phyloP scores from a whole-genome alignment of 2,329 filamentous ascomycete species.

The Trichoderma cornu-damae region DNA sequence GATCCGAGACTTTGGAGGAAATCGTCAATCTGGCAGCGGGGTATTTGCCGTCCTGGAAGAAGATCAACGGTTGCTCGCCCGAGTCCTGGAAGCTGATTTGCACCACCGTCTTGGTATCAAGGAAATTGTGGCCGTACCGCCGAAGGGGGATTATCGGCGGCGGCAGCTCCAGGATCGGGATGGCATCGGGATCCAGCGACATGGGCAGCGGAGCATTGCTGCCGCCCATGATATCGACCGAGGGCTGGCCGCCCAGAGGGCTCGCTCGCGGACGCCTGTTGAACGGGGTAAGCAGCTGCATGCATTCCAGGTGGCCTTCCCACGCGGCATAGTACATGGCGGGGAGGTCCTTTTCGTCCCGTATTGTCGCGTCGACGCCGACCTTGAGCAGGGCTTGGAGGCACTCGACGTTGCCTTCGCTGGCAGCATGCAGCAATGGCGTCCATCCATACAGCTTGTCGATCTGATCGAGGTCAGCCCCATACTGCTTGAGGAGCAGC shows the following conservation, averaged over 20 bases:
- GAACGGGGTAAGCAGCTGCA: slow-evolving; percentile 72
- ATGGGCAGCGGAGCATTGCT: slow-evolving; percentile 54
- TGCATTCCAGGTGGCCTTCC: slow-evolving; percentile 94
- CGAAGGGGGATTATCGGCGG: slow-evolving; percentile 93
- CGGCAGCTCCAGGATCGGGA: slow-evolving; percentile 84
- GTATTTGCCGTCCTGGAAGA: slow-evolving; percentile 96
- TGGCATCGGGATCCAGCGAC: slow-evolving; percentile 75
- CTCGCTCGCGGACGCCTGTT: slow-evolving; percentile 42
- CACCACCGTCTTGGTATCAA: slow-evolving; percentile 95
- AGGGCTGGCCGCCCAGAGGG: slow-evolving; percentile 41
- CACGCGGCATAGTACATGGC: slow-evolving; percentile 98
- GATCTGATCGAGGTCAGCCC: slow-evolving; percentile 82
- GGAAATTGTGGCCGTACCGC: slow-evolving; percentile 95
- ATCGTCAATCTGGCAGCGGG: slow-evolving; percentile 92
- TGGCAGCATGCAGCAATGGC: slow-evolving; percentile 90
- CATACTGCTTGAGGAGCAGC: slow-evolving; percentile 74
- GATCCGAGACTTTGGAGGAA: slow-evolving; percentile 89
- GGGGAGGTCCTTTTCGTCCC: slow-evolving; percentile 88
- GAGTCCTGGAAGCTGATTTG: slow-evolving; percentile 82
- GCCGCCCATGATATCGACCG: slow-evolving; percentile 41
- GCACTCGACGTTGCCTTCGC: slow-evolving; percentile 89
- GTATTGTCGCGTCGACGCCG: slow-evolving; percentile 69
- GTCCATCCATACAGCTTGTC: slow-evolving; percentile 99
- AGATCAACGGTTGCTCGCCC: slow-evolving; percentile 73
- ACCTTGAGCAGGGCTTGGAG: slow-evolving; percentile 74